These are phyloP conservation scores for Beauveria medogensis DNA, from an alignment of 2,329 filamentous ascomycete genomes.

Conservation along the genomic window DNA sequence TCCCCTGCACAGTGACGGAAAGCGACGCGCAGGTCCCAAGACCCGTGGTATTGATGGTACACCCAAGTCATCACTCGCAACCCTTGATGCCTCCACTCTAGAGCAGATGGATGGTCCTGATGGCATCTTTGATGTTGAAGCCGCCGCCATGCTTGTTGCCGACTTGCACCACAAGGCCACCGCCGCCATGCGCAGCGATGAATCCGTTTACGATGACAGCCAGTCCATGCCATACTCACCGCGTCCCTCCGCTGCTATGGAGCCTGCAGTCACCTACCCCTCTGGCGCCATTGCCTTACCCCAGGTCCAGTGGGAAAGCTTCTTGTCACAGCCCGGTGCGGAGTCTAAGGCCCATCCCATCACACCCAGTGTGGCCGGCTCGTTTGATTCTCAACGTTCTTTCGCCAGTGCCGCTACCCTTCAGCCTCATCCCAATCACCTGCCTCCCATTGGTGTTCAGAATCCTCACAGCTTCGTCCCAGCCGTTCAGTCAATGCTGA, in stretches of 20 bases:
- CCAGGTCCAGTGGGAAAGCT: conserved; percentile 86
- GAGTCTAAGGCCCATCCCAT: conserved; percentile 73
- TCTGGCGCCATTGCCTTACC: conserved; percentile 73
- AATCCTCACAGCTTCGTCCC: conserved; percentile 52
- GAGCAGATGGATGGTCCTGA: conserved; percentile 92
- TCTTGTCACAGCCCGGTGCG: conserved; percentile 61
- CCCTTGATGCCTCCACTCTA: conserved; percentile 75
- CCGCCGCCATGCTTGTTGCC: conserved; percentile 96
- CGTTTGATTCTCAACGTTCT: conserved; percentile 60
- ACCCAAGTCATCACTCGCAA: conserved; percentile 65
- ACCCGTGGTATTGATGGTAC: conserved; percentile 54
- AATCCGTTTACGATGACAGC: conserved; percentile 47
- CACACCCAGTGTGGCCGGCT: conserved; percentile 54
- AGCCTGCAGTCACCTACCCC: conserved; percentile 68
- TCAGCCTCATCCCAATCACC: conserved; percentile 51
- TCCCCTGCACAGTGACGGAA: conserved; percentile 87
- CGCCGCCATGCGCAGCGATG: conserved; percentile 53
- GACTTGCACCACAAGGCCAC: conserved; percentile 96
- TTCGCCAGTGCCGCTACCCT: conserved; percentile 51
- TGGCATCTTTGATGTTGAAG: conserved; percentile 89
- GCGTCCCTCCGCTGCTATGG: conserved; percentile 63
- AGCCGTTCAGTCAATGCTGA: conserved; percentile 63
- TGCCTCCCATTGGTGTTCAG: conserved; percentile 62
- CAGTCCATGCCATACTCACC: conserved; percentile 65
- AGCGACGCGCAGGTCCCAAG: conserved; percentile 70